Conservation (phyloP, 192 early-diverging fungal genomes). For the Mycoemilia scoparia region DNA sequence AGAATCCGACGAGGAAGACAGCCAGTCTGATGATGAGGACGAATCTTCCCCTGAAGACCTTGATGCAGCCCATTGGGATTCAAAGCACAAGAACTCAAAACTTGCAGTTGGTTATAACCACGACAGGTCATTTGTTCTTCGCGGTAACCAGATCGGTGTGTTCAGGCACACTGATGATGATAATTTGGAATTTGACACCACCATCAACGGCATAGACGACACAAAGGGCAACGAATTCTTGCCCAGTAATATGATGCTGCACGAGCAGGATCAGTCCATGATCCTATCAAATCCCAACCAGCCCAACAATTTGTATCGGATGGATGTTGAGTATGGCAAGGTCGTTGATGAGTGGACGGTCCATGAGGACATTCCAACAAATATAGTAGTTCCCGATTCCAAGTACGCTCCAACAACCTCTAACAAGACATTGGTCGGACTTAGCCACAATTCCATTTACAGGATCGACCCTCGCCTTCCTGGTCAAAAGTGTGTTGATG, state of each 20-base stretch:
- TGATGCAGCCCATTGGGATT: constrained; percentile 1
- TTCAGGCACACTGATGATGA: constrained; percentile 61
- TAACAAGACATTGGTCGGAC: constrained; percentile 59
- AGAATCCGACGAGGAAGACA: constrained; percentile 16
- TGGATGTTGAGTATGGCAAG: constrained; percentile 84
- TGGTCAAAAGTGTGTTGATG: constrained; percentile 39
- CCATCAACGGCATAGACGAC: constrained; percentile 53
- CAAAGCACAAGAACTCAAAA: constrained; percentile 44
- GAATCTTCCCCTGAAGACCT: constrained; percentile 1
- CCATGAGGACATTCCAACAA: constrained; percentile 48
- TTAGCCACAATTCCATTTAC: constrained; percentile 69
- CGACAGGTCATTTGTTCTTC: constrained; percentile 77
- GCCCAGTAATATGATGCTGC: constrained; percentile 64
- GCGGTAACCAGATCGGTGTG: constrained; percentile 78
- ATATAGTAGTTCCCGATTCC: constrained; percentile 45
- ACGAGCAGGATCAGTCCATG: constrained; percentile 66
- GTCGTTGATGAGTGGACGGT: constrained; percentile 89
- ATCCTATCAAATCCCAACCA: constrained; percentile 57
- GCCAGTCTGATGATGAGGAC: constrained; percentile 2
- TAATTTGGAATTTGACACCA: constrained; percentile 55
- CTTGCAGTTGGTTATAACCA: constrained; percentile 71
- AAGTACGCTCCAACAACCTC: constrained; percentile 66
- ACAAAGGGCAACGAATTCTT: constrained; percentile 40
- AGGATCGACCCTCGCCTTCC: constrained; percentile 72
- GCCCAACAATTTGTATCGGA: constrained; percentile 54